Conservation (phyloP, 257 asterid species). For the Gentiana macrophylla region DNA sequence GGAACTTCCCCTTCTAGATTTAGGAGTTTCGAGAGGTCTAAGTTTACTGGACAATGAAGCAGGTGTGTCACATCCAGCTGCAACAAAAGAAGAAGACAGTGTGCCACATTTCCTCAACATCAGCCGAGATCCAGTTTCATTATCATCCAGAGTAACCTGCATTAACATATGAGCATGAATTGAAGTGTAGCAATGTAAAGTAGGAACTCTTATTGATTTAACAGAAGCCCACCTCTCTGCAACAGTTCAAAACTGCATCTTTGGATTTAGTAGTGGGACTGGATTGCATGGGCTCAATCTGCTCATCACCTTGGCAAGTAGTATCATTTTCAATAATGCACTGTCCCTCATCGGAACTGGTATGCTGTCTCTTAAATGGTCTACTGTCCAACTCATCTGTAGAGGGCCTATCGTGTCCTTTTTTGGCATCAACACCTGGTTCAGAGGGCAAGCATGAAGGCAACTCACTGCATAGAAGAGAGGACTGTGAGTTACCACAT, state of each 20-base stretch:
- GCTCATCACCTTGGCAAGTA: slow-evolving; percentile 16
- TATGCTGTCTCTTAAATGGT: slow-evolving; percentile 31
- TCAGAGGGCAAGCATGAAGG: slow-evolving; percentile 33
- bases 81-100: slow-evolving; percentile 19
- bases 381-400: slow-evolving; percentile 32
- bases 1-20: slow-evolving; percentile 62
- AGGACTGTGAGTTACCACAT: slow-evolving; percentile 15
- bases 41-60: slow-evolving; percentile 22
- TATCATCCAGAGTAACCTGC: slow-evolving; percentile 34
- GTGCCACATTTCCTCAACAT: slow-evolving; percentile 66
- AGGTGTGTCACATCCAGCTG: slow-evolving; percentile 51
- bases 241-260: slow-evolving; percentile 17
- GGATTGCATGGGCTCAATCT: slow-evolving; percentile 17
- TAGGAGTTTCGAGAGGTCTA: slow-evolving; percentile 53
- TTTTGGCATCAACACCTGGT: slow-evolving; percentile 20
- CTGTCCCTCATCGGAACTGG: slow-evolving; percentile 21
- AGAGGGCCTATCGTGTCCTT: slow-evolving; percentile 26
- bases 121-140: slow-evolving; percentile 31
- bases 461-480: slow-evolving; percentile 33
- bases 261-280: slow-evolving; percentile 13
- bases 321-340: slow-evolving; percentile 18
- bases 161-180: slow-evolving; percentile 13
- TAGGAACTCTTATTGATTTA: background rate
- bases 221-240: slow-evolving; percentile 34
- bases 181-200: background rate